These are phyloP conservation scores for Pyrenochaeta sp. DNA, from an alignment of 2,329 filamentous ascomycete species.

Conservation along the genomic window DNA sequence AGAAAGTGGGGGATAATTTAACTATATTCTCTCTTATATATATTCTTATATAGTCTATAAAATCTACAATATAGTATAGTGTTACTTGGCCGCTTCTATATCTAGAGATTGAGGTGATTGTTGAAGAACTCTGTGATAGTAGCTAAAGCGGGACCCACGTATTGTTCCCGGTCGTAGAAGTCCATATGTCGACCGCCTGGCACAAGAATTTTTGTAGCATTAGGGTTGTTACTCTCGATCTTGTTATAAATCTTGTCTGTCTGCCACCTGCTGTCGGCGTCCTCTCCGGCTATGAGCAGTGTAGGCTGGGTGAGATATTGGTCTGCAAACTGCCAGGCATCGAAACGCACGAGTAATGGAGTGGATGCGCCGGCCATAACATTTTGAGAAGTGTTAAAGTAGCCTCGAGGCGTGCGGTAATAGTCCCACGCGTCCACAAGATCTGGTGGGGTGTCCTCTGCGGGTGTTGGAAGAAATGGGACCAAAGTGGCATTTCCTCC, in stretches of 20 bases:
- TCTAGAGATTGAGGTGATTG: neutral
- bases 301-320: neutral
- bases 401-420: neutral
- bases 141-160: neutral
- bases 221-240: neutral
- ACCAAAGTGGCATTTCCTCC: neutral
- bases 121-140: neutral
- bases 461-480: neutral
- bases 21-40: too few relatives aligned
- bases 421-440: neutral
- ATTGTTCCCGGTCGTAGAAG: slow-evolving; percentile 1
- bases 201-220: neutral
- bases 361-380: neutral
- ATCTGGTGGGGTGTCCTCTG: neutral
- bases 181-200: slow-evolving; percentile 4
- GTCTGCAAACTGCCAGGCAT: neutral
- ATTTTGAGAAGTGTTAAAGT: neutral
- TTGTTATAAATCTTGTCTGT: neutral
- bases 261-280: slow-evolving; percentile 4
- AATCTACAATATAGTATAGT: too few relatives aligned
- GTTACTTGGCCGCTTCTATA: too few relatives aligned
- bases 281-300: neutral
- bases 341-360: neutral
- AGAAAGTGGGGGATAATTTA: too few relatives aligned
- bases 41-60: too few relatives aligned